Evolutionary conservation across 2,329 filamentous ascomycete genomes (phyloP).

Genomic region (Uncinocarpus reesii): DNA sequence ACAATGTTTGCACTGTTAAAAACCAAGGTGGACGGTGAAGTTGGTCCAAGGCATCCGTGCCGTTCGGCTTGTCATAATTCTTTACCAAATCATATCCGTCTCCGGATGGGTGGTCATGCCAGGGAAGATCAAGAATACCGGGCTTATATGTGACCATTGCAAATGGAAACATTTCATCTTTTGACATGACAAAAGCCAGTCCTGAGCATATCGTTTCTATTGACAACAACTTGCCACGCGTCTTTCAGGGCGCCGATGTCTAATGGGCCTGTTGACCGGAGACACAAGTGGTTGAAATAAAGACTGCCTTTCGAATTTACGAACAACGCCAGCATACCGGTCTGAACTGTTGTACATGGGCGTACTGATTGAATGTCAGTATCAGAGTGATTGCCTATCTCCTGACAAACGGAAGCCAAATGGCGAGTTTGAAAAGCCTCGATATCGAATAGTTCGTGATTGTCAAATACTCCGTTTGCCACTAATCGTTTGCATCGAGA

Average conservation of each 20-base stretch:
- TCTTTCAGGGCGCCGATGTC: slow-evolving; percentile 36
- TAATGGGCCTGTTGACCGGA: slow-evolving; percentile 35
- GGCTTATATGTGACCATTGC: slow-evolving; percentile 59
- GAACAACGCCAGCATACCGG: slow-evolving; percentile 68
- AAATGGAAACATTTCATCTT: slow-evolving; percentile 52
- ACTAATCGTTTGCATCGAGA: slow-evolving; percentile 31
- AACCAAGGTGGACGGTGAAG: slow-evolving; percentile 55
- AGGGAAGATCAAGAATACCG: slow-evolving; percentile 30
- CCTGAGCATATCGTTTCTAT: slow-evolving; percentile 60
- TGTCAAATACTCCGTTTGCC: not conserved
- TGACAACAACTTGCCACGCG: slow-evolving; percentile 51
- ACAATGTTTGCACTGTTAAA: slow-evolving; percentile 40
- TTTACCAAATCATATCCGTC: slow-evolving; percentile 5
- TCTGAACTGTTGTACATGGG: slow-evolving; percentile 71
- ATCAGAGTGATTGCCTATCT: slow-evolving; percentile 24
- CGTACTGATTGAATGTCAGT: slow-evolving; percentile 48
- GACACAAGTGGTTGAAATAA: slow-evolving; percentile 67
- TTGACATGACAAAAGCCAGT: slow-evolving; percentile 60
- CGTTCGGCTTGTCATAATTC: not conserved
- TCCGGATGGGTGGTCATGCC: slow-evolving; percentile 19
- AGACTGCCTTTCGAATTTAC: slow-evolving; percentile 53
- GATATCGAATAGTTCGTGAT: slow-evolving; percentile 44
- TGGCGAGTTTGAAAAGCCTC: slow-evolving; percentile 41
- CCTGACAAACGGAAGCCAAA: slow-evolving; percentile 25
- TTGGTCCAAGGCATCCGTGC: slow-evolving; percentile 13